Base-by-base conservation (phyloP, 176 grass and related monocot genomes). In the Carex myosuroides region DNA sequence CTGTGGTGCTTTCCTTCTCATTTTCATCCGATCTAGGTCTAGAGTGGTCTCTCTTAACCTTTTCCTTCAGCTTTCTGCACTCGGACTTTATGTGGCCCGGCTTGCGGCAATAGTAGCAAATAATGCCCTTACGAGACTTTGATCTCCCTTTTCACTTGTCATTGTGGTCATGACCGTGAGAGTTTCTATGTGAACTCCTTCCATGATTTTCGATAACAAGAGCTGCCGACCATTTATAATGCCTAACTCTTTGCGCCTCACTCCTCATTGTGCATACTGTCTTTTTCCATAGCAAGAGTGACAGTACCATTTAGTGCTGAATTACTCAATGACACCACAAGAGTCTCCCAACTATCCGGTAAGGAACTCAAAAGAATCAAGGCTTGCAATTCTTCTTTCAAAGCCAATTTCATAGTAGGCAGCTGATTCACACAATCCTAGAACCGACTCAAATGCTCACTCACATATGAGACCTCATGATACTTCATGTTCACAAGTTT, bases 371-470 rank as follows among this genome's bases (percentile, higher is more conserved):
- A 42, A 42, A 42, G 41, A 3, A 42, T 42, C 41, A 42, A 42
- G 5, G 41, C 6, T 8, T 42, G 5, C 1, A 7, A 2, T 13
- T 90, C 69, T 13, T 84, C 60, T 54, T 84, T 42, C 10, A 75
- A 79, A 2, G 1, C 50, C 14, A 84, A 61, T 12, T 86, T 83
- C 59, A 79, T 89, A 0, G 20, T 7, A 6, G 11, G 2, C 5
- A 83, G 8, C 60, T 64, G 20, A 41, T 82, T 81, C 17, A 85
- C 50, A 44, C 60, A 85, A 26, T 54, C 37, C 30, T 89, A n/a
- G 11, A 80, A 87, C 0, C 30, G 9, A 83, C 81, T 90, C 4
- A 42, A 62, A 17, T 80, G 71, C 8, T 89, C 29, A 1, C 53
- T 7, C 58, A 79, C 60, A 1, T 33, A 50, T 1, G 33, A 20